Evolutionary conservation across 2,329 filamentous ascomycete genomes (phyloP), one percentile per base, ranked within the genome.

Genomic region (Ophioceras dolichostomum): DNA sequence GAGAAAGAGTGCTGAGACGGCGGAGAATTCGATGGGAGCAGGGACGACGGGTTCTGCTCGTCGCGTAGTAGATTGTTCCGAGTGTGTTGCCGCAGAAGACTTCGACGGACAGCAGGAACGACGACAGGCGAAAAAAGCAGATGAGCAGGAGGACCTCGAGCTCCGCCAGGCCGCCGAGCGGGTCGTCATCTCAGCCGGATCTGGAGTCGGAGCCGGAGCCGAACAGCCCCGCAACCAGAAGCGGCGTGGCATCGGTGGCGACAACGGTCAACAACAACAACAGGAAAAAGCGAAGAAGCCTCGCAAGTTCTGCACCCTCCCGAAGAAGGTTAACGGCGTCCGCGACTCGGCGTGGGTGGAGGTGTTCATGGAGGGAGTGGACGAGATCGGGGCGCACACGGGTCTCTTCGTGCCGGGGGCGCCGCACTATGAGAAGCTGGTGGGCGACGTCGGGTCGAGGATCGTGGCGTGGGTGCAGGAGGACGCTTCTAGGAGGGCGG

Each of bases 351-450:
- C 78, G 13, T 94, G 88, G 87, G 63, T 87, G 1, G 68, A 79
- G 32, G 72, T 94, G 3, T 79, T 77, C 49, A 91, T 95, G 83
- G 71, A 80, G 40, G 78, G 76, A 37, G 76, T 91, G 42, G 87
- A 94, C 51, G 84, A 94, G 56, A 82, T 94, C 1, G 78, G 75
- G 6, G 88, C 87, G 9, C 87, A 94, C 54, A 89, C 84, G 43
- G 79, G 82, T 0, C 61, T 94, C 36, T 94, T 94, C 60, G 73
- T 84, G 10, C 60, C 76, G 0, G 78, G 80, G 6, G n/a, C n/a
- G n/a, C 68, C 76, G 41, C 79, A 83, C 40, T 89, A 91, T 51
- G 81, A 87, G 48, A 61, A 60, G 44, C 60, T 89, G n/a, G 76
- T 89, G n/a, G 79, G 78, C 0, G 80, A 88, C 54, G 78, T 85